These are phyloP conservation scores for Geoglossum glabrum DNA, from an alignment of 495 filamentous ascomycete species.

Conservation along the genomic window DNA sequence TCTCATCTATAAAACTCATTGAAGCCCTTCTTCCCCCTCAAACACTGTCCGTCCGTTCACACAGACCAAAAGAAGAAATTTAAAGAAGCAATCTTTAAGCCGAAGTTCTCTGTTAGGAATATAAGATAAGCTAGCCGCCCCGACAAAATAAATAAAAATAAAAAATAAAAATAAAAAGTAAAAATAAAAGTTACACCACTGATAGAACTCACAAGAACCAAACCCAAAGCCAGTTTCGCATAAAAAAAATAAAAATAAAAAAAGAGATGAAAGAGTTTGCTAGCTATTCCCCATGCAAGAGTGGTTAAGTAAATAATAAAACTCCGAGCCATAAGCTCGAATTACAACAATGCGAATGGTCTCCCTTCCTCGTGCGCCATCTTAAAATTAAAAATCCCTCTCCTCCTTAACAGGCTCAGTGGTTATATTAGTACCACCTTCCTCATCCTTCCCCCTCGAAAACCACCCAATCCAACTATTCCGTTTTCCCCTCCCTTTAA, in stretches of 20 bases:
- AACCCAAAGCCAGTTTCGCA: not conserved
- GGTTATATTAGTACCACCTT: not conserved
- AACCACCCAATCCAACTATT: slow-evolving; percentile 39
- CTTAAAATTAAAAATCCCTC: not conserved
- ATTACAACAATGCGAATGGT: not conserved
- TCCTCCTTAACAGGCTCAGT: not conserved
- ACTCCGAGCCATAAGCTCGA: not conserved
- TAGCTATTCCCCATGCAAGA: not conserved
- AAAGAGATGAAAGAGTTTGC: too few species aligned
- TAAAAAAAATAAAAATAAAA: too few species aligned
- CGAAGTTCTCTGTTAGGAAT: too few species aligned
- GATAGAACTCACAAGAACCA: not conserved
- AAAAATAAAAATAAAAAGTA: not conserved
- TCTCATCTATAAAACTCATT: too few species aligned
- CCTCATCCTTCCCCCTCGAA: slow-evolving; percentile 3
- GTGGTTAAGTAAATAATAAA: not conserved
- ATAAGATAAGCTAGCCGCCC: too few species aligned
- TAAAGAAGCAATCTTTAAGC: too few species aligned
- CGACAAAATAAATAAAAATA: not conserved
- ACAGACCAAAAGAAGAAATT: too few species aligned
- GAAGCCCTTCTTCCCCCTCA: too few species aligned
- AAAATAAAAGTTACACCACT: not conserved
- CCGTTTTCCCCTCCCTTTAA: slow-evolving; percentile 30
- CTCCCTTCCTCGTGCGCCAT: too few species aligned
- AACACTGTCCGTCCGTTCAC: too few species aligned